phyloP scores from a whole-genome alignment of 2,329 filamentous ascomycete genomes.

The Botrytis cinerea region DNA sequence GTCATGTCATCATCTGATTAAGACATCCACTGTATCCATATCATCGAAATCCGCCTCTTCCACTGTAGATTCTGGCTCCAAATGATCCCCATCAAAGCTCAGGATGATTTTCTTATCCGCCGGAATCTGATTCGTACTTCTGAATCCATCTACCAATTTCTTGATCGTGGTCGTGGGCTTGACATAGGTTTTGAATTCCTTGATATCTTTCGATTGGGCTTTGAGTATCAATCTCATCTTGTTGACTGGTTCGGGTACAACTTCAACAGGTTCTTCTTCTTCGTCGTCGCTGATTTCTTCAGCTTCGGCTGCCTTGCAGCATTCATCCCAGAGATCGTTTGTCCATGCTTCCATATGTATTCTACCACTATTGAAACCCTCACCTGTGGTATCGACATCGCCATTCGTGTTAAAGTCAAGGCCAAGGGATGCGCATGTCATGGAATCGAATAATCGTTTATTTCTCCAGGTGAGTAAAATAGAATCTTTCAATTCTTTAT shows the following conservation, averaged over 20 bases:
- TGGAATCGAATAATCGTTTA: constrained; percentile 71
- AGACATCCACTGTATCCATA: constrained; percentile 73
- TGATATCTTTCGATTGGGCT: constrained; percentile 48
- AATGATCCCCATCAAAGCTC: constrained; percentile 72
- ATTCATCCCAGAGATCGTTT: constrained; percentile 56
- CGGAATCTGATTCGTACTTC: constrained; percentile 53
- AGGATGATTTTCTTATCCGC: constrained; percentile 59
- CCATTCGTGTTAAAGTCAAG: constrained; percentile 51
- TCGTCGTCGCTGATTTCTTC: constrained; percentile 32
- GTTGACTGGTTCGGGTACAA: not conserved
- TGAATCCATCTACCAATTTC: constrained; percentile 64
- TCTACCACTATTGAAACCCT: constrained; percentile 53
- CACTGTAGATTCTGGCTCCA: constrained; percentile 62
- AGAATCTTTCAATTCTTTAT: constrained; percentile 48
- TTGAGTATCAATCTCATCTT: constrained; percentile 57
- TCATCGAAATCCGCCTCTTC: constrained; percentile 72
- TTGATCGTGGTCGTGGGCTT: constrained; percentile 58
- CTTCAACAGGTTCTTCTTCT: constrained; percentile 33
- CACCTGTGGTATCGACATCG: constrained; percentile 36
- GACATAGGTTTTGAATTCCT: constrained; percentile 54
- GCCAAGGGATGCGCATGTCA: constrained; percentile 69
- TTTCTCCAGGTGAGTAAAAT: constrained; percentile 81
- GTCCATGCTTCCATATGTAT: constrained; percentile 82
- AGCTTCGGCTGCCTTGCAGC: constrained; percentile 25
- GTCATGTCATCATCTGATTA: constrained; percentile 32